Percentiles rank a stretch among this genome's conserved stretches.
phyloP scores from a whole-genome alignment of 1,284 basidiomycete genomes.

The Cryptococcus floricola region DNA sequence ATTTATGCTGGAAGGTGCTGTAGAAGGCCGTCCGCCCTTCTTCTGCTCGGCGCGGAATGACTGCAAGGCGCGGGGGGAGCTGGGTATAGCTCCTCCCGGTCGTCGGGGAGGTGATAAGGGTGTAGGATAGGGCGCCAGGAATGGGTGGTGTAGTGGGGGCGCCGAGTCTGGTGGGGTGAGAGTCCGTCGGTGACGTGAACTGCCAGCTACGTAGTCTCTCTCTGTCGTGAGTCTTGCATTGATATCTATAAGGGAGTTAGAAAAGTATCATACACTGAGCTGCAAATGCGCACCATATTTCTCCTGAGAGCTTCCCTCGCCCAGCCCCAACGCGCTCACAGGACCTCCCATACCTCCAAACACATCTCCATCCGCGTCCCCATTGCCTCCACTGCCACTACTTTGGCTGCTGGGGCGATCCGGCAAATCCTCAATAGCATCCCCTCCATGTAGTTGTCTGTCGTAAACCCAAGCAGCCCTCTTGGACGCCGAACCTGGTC shows the following conservation, averaged over 20 bases:
- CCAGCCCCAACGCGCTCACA: neutral
- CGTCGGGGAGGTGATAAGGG: slow-evolving; percentile 27
- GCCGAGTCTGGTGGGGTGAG: slow-evolving; percentile 14
- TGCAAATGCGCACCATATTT: neutral
- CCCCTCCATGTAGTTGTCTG: neutral
- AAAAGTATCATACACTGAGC: neutral
- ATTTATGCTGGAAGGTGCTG: slow-evolving; percentile 11
- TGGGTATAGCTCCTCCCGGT: slow-evolving; percentile 17
- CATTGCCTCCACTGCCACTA: neutral
- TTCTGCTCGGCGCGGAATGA: neutral
- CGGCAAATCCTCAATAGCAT: slow-evolving; percentile 1
- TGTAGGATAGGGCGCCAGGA: slow-evolving; percentile 16
- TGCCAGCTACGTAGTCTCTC: slow-evolving; percentile 1
- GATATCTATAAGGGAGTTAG: neutral
- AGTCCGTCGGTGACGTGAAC: slow-evolving; percentile 1
- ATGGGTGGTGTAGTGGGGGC: neutral
- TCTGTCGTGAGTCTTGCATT: slow-evolving; percentile 10
- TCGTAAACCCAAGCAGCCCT: slow-evolving; percentile 13
- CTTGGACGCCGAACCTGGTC: slow-evolving; percentile 5
- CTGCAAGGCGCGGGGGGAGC: slow-evolving; percentile 9
- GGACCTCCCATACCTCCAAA: neutral
- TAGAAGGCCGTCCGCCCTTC: neutral
- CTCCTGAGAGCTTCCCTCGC: neutral
- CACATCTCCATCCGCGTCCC: neutral
- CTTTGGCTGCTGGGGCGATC: slow-evolving; percentile 2